Conservation (phyloP, 176 grass and related monocot species). For the Raddia distichophylla region DNA sequence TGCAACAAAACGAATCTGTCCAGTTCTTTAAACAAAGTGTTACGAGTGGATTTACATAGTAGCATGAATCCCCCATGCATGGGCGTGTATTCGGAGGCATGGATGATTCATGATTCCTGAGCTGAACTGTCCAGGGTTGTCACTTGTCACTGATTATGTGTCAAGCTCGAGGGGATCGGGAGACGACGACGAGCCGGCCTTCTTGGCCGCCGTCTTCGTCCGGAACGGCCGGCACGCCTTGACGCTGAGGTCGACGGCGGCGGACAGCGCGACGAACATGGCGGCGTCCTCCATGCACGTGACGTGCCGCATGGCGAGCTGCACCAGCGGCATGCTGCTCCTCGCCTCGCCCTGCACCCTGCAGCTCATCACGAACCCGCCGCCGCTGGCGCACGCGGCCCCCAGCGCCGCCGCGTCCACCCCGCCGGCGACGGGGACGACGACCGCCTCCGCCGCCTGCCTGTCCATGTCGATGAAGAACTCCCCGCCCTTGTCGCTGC, state of each 20-base stretch:
- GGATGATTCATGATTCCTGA: not conserved
- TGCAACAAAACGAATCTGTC: not conserved
- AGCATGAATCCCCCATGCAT: not conserved
- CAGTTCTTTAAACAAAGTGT: not conserved
- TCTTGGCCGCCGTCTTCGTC: slow-evolving; percentile 48
- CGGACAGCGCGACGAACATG: slow-evolving; percentile 79
- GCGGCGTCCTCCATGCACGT: slow-evolving; percentile 88
- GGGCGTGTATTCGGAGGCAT: not conserved
- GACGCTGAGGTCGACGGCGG: slow-evolving; percentile 86
- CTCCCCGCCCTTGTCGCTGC: slow-evolving; percentile 75
- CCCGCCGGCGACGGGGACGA: not conserved
- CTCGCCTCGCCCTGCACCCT: slow-evolving; percentile 60
- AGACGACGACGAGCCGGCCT: slow-evolving; percentile 18
- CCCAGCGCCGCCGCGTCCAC: not conserved
- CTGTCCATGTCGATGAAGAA: slow-evolving; percentile 79
- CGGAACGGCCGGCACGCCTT: slow-evolving; percentile 85
- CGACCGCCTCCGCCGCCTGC: not conserved
- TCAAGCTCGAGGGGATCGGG: slow-evolving; percentile 49
- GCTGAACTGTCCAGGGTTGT: not conserved
- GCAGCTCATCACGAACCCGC: slow-evolving; percentile 92
- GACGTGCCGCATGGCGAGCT: slow-evolving; percentile 66
- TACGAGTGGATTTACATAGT: slow-evolving; percentile 54
- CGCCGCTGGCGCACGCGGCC: slow-evolving; percentile 5
- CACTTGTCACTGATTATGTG: not conserved
- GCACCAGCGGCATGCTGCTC: slow-evolving; percentile 64